Conservation (phyloP, 1,139 yeast genomes). For the Candida sp. region DNA sequence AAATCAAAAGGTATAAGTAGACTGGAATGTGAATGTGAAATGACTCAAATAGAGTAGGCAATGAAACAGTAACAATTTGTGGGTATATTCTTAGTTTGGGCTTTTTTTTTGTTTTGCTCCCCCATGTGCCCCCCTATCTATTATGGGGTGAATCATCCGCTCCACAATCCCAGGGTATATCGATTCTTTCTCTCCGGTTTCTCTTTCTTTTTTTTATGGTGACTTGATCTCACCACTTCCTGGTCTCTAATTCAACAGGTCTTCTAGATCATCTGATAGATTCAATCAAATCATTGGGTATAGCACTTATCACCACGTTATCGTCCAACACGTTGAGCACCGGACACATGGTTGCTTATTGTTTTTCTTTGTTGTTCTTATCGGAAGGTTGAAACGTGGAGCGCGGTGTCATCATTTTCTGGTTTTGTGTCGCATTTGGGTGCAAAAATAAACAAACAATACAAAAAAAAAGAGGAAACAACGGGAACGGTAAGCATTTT, state of each 20-base stretch:
- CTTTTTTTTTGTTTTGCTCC: neutral
- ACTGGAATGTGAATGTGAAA: neutral
- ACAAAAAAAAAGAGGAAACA: neutral
- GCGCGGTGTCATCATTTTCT: neutral
- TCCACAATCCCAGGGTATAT: no score
- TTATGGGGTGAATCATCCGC: neutral
- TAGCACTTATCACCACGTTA: no score
- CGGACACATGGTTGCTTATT: neutral
- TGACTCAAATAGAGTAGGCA: neutral
- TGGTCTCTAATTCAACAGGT: no score
- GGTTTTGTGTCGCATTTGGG: neutral
- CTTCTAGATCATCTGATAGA: no score
- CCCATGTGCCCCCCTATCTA: slow-evolving; percentile 1
- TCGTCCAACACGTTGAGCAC: no score
- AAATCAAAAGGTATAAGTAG: neutral
- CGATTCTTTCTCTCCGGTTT: neutral
- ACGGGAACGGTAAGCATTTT: no score
- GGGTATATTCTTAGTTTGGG: neutral
- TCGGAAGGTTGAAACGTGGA: slow-evolving; percentile 1
- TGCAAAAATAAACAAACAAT: neutral
- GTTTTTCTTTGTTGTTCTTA: neutral
- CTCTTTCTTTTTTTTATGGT: neutral
- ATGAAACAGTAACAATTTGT: neutral
- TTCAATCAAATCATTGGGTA: no score
- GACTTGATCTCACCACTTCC: no score